Evolutionary conservation across 1,284 basidiomycete species (phyloP), one percentile per base, ranked within the genome.

Genomic region (Irpex sp.): DNA sequence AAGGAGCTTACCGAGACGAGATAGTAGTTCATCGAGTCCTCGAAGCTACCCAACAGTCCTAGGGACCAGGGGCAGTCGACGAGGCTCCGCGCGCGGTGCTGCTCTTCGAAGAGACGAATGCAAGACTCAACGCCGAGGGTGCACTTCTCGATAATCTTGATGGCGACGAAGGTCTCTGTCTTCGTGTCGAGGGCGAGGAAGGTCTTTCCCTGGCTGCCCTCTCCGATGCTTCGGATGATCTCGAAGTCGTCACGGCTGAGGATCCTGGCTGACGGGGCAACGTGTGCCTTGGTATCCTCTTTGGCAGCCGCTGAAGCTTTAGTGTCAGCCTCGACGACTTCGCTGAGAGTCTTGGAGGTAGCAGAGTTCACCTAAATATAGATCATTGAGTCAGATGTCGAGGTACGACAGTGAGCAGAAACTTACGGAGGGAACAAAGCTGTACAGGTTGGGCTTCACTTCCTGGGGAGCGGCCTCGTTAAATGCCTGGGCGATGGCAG

Each of bases 111-210:
- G 23, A 64, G 23, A 18, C 39, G 23, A n/a, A 19, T 42, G 16
- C 56, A 33, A 6, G 39, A 37, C 19, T n/a, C 18, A 10, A 19
- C 16, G 23, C 42, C 16, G 33, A 48, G 16, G 19, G 12, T 49
- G 33, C 14, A 4, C 57, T 65, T 65, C 16, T 58, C 36, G 23
- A 65, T 49, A n/a, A 63, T 52, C 56, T 63, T 65, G 37, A 65
- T 8, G 8, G 63, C 62, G 21, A 53, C 56, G 23, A 48, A 28
- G 10, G 36, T 7, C 14, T 52, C n/a, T 14, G 53, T 63, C 36
- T n/a, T 28, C 3, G 21, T 33, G 42, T 60, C 53, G 33, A 42
- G 12, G 35, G 57, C 59, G 18, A 60, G 33, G 47, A 42, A 65
- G 48, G 63, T 61, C n/a, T 51, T 35, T 23, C 62, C 63, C 23